Percentiles rank a stretch among this genome's conserved stretches.
These are phyloP conservation scores for Cercospora berteroae DNA, from an alignment of 2,329 filamentous ascomycete species.

Conservation along the genomic window DNA sequence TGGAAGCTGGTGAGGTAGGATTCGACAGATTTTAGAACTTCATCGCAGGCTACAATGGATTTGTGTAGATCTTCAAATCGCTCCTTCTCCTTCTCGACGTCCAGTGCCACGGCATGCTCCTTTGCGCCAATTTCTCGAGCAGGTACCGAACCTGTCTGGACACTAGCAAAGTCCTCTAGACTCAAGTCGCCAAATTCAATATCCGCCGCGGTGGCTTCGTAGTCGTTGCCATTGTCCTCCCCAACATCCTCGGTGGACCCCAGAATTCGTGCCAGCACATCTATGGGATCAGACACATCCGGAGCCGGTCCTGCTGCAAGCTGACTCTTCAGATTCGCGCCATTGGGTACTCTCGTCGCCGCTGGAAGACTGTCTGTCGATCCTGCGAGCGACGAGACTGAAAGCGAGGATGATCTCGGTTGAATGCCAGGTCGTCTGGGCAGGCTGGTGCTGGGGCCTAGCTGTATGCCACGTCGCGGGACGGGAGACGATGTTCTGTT, in stretches of 20 bases:
- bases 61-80: conserved; percentile 88
- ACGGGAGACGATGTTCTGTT: conserved; percentile 71
- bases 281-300: conserved; percentile 66
- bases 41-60: conserved; percentile 86
- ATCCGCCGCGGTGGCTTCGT: conserved; percentile 55
- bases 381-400: conserved; percentile 68
- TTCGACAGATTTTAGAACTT: conserved; percentile 90
- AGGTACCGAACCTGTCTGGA: conserved; percentile 27
- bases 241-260: conserved; percentile 38
- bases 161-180: conserved; percentile 66
- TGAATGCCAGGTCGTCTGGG: conserved; percentile 66
- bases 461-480: conserved; percentile 64
- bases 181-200: conserved; percentile 79
- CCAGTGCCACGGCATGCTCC: conserved; percentile 42
- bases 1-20: conserved; percentile 89
- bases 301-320: conserved; percentile 49
- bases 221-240: conserved; percentile 40
- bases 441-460: conserved; percentile 63
- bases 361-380: conserved; percentile 73
- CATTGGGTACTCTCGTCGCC: conserved; percentile 64
- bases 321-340: conserved; percentile 63
- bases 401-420: conserved; percentile 74
- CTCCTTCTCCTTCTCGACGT: conserved; percentile 70
- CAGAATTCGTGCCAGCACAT: conserved; percentile 64
- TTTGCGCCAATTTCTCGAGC: conserved; percentile 29